Conservation (phyloP, 805 yeast genomes). For the Candida pini region DNA sequence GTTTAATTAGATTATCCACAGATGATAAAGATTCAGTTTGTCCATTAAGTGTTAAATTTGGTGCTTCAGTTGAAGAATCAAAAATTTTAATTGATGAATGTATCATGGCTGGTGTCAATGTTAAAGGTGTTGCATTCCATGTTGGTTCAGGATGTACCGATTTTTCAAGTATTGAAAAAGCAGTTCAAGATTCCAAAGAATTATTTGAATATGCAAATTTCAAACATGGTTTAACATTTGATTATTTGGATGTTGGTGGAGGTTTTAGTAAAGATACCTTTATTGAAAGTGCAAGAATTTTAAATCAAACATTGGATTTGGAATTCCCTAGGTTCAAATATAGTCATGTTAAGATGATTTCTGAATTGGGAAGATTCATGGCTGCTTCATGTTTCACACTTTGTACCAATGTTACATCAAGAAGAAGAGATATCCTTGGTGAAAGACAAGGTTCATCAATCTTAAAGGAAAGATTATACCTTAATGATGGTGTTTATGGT, state of each 20-base stretch:
- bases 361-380: constrained; percentile 92
- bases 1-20: constrained; percentile 78
- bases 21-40: constrained; percentile 88
- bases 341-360: constrained; percentile 48
- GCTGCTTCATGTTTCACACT: constrained; percentile 82
- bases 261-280: constrained; percentile 71
- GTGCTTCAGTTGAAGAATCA: constrained; percentile 60
- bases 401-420: constrained; percentile 82
- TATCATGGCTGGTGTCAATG: constrained; percentile 50
- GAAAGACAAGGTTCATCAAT: constrained; percentile 3
- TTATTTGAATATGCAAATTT: constrained; percentile 57
- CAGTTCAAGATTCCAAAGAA: constrained; percentile 62
- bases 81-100: constrained; percentile 55
- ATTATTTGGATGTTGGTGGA: constrained; percentile 83
- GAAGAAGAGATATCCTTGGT: constrained; percentile 36
- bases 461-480: constrained; percentile 64
- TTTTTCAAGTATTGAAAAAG: constrained; percentile 56
- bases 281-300: constrained; percentile 48
- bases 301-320: constrained; percentile 48
- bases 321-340: constrained; percentile 48
- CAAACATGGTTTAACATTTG: constrained; percentile 35
- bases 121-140: constrained; percentile 90
- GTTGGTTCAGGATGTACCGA: constrained; percentile 92
- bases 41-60: constrained; percentile 82
- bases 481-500: constrained; percentile 95